Evolutionary conservation across 2,329 filamentous ascomycete genomes (phyloP), one percentile per base, ranked within the genome.

Genomic region (Blumeria hordei): DNA sequence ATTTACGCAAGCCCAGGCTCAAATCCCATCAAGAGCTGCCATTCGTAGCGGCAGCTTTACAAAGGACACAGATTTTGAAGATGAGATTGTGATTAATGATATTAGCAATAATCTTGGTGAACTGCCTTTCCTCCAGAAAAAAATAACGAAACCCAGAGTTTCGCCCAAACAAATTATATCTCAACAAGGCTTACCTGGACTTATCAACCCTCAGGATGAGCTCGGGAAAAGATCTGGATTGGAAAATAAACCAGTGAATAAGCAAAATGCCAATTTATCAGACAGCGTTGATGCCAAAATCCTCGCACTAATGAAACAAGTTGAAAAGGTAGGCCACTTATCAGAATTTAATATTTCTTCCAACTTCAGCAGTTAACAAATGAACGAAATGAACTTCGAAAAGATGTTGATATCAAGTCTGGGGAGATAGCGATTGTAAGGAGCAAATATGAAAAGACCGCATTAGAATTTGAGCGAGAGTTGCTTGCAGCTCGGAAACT

Each of bases 401-500:
- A 73, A 6, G 76, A 79, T 53, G 71, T 82, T 14, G 72, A 72
- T 55, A 73, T 75, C 2, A 83, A 84, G 60, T 71, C 76, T 16
- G 85, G 85, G 53, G 84, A 88, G 64, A 79, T 80, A 33, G 74
- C 82, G 53, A 87, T 88, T 57, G 72, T 88, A n/a, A 77, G 85
- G 36, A 75, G 76, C 57, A 85, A 85, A 57, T 73, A 78, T 43
- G 75, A 81, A 53, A 81, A 78, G 61, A 69, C 73, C 0, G 70
- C 72, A 14, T 75, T 77, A 54, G 74, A 80, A 50, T 77, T 82
- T 62, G 78, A 85, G 53, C 72, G 74, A 28, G 74, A 81, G 60
- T 66, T 88, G 28, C 68, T 72, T 18, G 72, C 74, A 6, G 69
- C 85, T 55, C 78, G 77, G 61, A 80, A 80, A 59, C 67, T 76